A percentile compares a stretch with the other conserved stretches of the same genome.
Evolutionary conservation across 2,329 filamentous ascomycete genomes (phyloP).

Genomic region (Exophiala sp.): DNA sequence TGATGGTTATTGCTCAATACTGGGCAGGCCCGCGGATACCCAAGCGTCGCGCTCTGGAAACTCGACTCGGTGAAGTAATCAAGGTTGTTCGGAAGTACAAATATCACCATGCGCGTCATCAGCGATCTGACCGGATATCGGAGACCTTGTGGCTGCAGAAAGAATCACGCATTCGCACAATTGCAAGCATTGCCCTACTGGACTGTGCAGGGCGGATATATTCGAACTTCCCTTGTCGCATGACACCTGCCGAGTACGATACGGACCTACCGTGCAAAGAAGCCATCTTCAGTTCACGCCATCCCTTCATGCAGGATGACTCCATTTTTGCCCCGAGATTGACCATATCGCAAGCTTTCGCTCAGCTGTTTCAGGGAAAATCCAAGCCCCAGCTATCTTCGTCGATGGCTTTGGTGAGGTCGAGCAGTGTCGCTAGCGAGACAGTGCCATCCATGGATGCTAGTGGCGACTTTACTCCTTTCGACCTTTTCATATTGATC

Average conservation of each 20-base stretch:
- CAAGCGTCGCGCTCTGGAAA: conserved; percentile 42
- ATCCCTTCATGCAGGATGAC: conserved; percentile 41
- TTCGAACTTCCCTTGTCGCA: conserved; percentile 43
- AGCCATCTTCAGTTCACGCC: conserved; percentile 37
- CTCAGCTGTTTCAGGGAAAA: conserved; percentile 34
- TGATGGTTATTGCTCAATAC: conserved; percentile 43
- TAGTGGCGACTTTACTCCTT: conserved; percentile 30
- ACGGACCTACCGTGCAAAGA: conserved; percentile 45
- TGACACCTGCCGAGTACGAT: conserved; percentile 40
- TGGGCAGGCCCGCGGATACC: conserved; percentile 41
- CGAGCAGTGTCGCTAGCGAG: neutral
- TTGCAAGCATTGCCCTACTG: conserved; percentile 40
- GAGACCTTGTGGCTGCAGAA: conserved; percentile 44
- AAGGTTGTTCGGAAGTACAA: conserved; percentile 40
- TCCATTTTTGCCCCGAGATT: conserved; percentile 38
- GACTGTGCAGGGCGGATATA: conserved; percentile 47
- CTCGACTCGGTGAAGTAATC: conserved; percentile 41
- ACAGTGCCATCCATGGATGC: conserved; percentile 17
- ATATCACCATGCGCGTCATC: conserved; percentile 38
- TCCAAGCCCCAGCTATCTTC: conserved; percentile 16
- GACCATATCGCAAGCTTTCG: conserved; percentile 39
- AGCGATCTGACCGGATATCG: conserved; percentile 35
- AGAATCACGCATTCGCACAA: conserved; percentile 42
- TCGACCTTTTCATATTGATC: conserved; percentile 44
- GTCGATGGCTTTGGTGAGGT: conserved; percentile 2